Percentiles rank a stretch among this genome's conserved stretches.
phyloP scores from a whole-genome alignment of 116 monocot species.

The Papilionanthe hybrid region DNA sequence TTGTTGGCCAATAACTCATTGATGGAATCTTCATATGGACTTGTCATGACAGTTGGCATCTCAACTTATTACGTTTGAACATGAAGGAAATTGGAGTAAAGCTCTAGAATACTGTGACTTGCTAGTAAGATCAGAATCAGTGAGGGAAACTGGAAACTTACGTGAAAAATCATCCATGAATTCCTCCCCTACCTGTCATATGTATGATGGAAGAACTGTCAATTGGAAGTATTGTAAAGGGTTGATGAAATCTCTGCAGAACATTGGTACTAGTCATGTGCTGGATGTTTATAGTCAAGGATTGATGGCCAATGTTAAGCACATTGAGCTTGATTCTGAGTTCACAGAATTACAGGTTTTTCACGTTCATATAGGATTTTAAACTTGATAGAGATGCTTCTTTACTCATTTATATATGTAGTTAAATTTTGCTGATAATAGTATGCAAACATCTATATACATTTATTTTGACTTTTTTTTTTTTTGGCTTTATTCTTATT shows the following conservation, averaged over 20 bases:
- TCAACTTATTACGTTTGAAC: conserved; percentile 77
- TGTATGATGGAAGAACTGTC: conserved; percentile 19
- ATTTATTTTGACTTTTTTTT: background rate
- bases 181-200: conserved; percentile 6
- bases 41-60: conserved; percentile 56
- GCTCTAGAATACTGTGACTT: conserved; percentile 87
- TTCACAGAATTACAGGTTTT: conserved; percentile 82
- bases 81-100: conserved; percentile 95
- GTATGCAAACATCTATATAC: background rate
- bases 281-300: conserved; percentile 80
- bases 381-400: background rate
- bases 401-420: conserved; percentile 5
- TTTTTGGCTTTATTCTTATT: background rate
- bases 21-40: background rate
- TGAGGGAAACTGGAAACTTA: conserved; percentile 11
- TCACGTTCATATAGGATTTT: background rate
- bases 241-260: conserved; percentile 85
- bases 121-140: conserved; percentile 55
- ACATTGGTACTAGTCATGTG: conserved; percentile 85
- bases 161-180: conserved; percentile 15
- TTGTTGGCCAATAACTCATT: background rate
- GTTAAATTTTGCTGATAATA: background rate
- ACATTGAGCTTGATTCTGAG: conserved; percentile 61
- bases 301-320: conserved; percentile 43
- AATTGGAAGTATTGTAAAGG: conserved; percentile 74